Percentiles rank a stretch among this genome's conserved stretches.
Evolutionary conservation across 202 grass and related monocot species (phyloP).

Genomic region (Schoenoplectus triqueter): DNA sequence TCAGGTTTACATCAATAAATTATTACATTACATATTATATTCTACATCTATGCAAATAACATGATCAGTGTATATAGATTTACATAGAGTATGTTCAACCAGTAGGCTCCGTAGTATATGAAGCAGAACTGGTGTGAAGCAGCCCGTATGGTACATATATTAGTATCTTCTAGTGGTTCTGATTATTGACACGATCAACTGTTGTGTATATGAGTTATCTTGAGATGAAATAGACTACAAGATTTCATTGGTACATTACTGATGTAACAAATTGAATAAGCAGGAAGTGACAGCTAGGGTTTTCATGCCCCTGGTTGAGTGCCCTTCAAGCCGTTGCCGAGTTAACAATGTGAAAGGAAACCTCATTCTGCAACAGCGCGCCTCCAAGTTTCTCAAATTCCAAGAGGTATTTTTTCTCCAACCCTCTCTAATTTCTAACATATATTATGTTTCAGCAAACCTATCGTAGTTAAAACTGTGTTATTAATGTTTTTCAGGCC

Average conservation of each 20-base stretch:
- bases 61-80: slow-evolving; percentile 12
- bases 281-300: slow-evolving; percentile 98
- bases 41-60: not conserved
- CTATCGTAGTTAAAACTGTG: slow-evolving; percentile 19
- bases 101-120: not conserved
- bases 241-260: slow-evolving; percentile 19
- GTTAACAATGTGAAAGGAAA: slow-evolving; percentile 96
- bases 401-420: slow-evolving; percentile 72
- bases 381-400: slow-evolving; percentile 99
- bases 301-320: slow-evolving; percentile 98
- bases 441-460: slow-evolving; percentile 16
- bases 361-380: slow-evolving; percentile 89
- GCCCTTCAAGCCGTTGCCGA: slow-evolving; percentile 87
- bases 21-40: not conserved
- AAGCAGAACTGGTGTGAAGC: not conserved
- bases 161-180: not conserved
- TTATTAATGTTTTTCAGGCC: slow-evolving; percentile 61
- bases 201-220: not conserved
- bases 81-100: not conserved
- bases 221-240: not conserved
- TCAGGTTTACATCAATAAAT: slow-evolving; percentile 56
- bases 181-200: not conserved
- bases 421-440: slow-evolving; percentile 7
- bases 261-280: slow-evolving; percentile 32
- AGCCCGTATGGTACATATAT: not conserved